Base-by-base conservation (phyloP, 2,329 filamentous ascomycete genomes). In the Mariannaea elegans region DNA sequence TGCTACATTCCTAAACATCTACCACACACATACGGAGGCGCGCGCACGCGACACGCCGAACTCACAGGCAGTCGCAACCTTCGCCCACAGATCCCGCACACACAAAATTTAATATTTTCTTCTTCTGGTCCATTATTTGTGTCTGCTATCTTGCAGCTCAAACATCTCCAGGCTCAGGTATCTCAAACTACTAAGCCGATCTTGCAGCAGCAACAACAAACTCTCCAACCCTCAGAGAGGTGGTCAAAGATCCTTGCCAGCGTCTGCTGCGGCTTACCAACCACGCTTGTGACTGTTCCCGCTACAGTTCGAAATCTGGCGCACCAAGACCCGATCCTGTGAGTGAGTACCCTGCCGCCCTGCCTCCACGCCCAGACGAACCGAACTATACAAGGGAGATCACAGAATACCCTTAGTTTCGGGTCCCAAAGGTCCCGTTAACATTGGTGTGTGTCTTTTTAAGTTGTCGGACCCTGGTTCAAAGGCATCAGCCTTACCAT, bases 1-100 rank as follows among this genome's bases (percentile, higher is more conserved):
- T 64, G 62, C 38, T 61, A 65, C 65, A 70, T 67, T 61, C 65
- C 64, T 62, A 68, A 66, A 70, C 67, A 61, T 64, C 65, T 55
- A 58, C 60, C 55, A 67, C 38, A 64, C 65, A 66, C 60, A 66
- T 57, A 62, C 51, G 51, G 32, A 46, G 34, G 38, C 54, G 19
- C 36, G 50, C 63, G 41, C 61, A 62, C 59, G 45, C 63, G 48
- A 57, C 52, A 52, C 16, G 32, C 49, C 23, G 48, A 48, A 52
- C 18, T 41, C 42, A 38, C 54, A 19, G 12, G 41, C 27, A 45
- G 29, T 34, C 49, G 21, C 29, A 59, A 24, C 3, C 29, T 10
- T 13, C 36, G 23, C 42, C 16, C 31, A 38, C 47, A 45, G 31
- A 38, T 21, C 34, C 14, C 55, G 21, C 56, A 29, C 56, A 6